Percentiles rank a stretch among this genome's conserved stretches.
phyloP scores from a whole-genome alignment of 352 stramenopile species.

The Globisporangium barbulae region DNA sequence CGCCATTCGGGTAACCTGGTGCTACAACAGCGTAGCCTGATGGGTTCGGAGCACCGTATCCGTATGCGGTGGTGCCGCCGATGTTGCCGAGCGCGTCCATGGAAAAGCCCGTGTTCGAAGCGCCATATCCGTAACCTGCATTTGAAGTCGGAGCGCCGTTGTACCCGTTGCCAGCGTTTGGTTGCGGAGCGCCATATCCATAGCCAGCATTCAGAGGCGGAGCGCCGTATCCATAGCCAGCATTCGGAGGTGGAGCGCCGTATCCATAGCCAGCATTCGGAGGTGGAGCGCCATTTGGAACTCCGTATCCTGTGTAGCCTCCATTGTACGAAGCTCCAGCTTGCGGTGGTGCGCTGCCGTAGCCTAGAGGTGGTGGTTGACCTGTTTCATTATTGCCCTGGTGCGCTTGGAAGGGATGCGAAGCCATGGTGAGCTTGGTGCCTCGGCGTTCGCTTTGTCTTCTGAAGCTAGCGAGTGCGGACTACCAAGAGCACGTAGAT shows the following conservation, averaged over 20 bases:
- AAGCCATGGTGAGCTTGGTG: neutral
- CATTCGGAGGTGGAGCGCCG: neutral
- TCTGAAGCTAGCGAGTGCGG: neutral
- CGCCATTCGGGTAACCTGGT: neutral
- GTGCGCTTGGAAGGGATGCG: slow-evolving; percentile 3
- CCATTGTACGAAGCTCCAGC: neutral
- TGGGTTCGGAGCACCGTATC: neutral
- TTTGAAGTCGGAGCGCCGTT: neutral
- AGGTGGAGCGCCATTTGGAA: neutral
- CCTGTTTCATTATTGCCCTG: neutral
- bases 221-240: neutral
- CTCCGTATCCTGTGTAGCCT: neutral
- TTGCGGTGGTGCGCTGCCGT: neutral
- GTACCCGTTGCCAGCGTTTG: neutral
- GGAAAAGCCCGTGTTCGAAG: neutral
- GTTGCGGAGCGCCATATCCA: neutral
- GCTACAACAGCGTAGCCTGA: neutral
- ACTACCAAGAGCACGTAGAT: too few species aligned
- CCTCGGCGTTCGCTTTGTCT: neutral
- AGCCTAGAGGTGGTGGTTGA: neutral
- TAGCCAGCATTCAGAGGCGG: neutral
- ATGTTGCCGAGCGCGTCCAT: neutral
- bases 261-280: neutral
- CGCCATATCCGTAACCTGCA: neutral
- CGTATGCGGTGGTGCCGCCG: neutral